Evolutionary conservation across 1,139 yeast species (phyloP), one percentile per base, ranked within the genome.

Genomic region (Hemisphaericaspora xylanilytica): DNA sequence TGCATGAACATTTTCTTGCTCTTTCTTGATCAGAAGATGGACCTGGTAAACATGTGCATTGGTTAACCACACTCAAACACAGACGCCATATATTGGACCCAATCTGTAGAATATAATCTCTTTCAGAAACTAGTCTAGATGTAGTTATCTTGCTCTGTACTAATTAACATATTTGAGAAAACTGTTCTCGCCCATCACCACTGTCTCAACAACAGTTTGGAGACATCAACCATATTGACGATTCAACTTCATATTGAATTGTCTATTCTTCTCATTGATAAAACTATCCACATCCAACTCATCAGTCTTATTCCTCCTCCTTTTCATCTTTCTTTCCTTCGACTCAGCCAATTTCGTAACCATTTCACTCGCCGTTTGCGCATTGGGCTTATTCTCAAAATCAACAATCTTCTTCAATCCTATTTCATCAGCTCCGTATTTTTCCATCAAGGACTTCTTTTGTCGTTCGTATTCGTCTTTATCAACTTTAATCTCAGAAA

Each of bases 221-320:
- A n/a, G n/a, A n/a, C n/a, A n/a, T n/a, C n/a, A 22, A 36, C 67
- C 64, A 48, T 75, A 74, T 46, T 78, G 80, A 34, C 90, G 63
- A 40, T 80, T 70, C 47, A 88, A 64, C 52, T 85, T 85, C 58
- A 75, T 77, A 60, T 87, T 88, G 61, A 87, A 88, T 52, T 83
- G 85, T 53, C 75, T 76, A 67, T 88, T 88, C 59, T 82, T 84
- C 43, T 84, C 90, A 55, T 85, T 87, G 54, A 88, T 78, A 52
- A 58, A 66, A 25, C 61, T 52, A 6, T 67, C 73, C 9, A 59
- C 70, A 3, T 63, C 58, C 9, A 50, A 70, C 10, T 63, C 70
- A 13, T 52, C 65, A 5, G 52, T 51, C 27, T 55, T 53, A 38
- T 53, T 33, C 18, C 45, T 61, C 61, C 42, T 55, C 44, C 51